Evolutionary conservation across 176 grass and related monocot species (phyloP).

Genomic region (Puya raimondii): DNA sequence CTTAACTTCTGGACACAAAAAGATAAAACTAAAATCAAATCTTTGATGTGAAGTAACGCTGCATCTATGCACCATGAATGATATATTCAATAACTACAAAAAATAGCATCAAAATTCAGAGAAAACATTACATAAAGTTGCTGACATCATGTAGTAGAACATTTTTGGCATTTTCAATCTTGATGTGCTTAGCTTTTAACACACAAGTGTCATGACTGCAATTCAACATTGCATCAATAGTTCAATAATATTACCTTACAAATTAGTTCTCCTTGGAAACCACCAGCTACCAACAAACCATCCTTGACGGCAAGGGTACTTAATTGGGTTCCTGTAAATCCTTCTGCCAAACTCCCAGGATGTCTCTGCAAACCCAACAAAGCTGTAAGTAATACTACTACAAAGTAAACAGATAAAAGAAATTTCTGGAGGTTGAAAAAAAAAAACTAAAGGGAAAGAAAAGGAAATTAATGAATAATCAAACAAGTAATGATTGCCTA

Average conservation of each 20-base stretch:
- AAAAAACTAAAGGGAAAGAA: constrained; percentile 3
- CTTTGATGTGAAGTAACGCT: too few relatives aligned
- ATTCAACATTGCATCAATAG: too few relatives aligned
- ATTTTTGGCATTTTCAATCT: too few relatives aligned
- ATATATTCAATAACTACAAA: too few relatives aligned
- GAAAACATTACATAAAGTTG: too few relatives aligned
- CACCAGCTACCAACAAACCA: constrained; percentile 71
- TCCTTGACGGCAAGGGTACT: constrained; percentile 87
- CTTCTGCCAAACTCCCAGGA: constrained; percentile 61
- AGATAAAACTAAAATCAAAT: too few relatives aligned
- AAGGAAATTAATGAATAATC: constrained; percentile 2
- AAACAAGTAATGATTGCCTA: background rate
- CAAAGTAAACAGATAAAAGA: too few relatives aligned
- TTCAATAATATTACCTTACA: constrained; percentile 49
- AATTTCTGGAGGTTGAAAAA: too few relatives aligned
- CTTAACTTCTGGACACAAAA: too few relatives aligned
- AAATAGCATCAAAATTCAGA: too few relatives aligned
- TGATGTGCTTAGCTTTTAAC: background rate
- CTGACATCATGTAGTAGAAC: too few relatives aligned
- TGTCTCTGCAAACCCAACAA: constrained; percentile 53
- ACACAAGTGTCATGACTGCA: background rate
- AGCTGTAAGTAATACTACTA: background rate
- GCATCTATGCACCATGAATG: too few relatives aligned
- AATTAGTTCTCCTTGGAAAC: constrained; percentile 19
- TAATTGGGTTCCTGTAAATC: constrained; percentile 69